Evolutionary conservation across 2,329 filamentous ascomycete genomes (phyloP).

Genomic region (Lachnellula occidentalis): DNA sequence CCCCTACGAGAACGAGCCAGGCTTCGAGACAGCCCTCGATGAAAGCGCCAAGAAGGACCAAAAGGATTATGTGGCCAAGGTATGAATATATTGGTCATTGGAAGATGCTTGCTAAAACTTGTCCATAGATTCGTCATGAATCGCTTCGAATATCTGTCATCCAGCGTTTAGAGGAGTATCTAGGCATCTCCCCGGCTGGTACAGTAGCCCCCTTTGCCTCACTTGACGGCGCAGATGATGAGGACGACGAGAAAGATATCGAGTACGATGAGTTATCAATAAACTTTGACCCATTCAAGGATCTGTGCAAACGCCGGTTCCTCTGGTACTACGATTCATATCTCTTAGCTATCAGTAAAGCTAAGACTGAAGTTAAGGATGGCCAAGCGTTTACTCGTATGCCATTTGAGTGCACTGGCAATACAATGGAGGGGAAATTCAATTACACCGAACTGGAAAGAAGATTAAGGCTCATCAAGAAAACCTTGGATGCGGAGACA

Average conservation of each 20-base stretch:
- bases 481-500: constrained; percentile 66
- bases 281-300: constrained; percentile 80
- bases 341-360: constrained; percentile 62
- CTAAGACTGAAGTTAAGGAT: constrained; percentile 57
- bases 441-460: constrained; percentile 69
- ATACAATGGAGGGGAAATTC: constrained; percentile 82
- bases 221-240: constrained; percentile 34
- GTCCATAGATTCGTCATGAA: constrained; percentile 76
- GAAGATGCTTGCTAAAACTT: background rate
- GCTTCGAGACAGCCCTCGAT: constrained; percentile 72
- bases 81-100: constrained; percentile 29
- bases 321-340: constrained; percentile 96
- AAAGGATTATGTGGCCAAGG: constrained; percentile 73
- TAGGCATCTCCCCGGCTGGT: constrained; percentile 55
- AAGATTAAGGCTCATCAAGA: constrained; percentile 64
- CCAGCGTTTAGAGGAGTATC: constrained; percentile 73
- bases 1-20: constrained; percentile 94
- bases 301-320: constrained; percentile 85
- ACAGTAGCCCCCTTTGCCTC: constrained; percentile 33
- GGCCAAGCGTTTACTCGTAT: constrained; percentile 66
- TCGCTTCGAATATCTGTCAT: constrained; percentile 81
- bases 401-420: constrained; percentile 76
- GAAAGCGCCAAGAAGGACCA: constrained; percentile 67
- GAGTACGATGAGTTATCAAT: constrained; percentile 42
- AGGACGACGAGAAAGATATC: constrained; percentile 42